Evolutionary conservation across 148 eudicot genomes (phyloP).

Genomic region (Dysphania ambrosioides): DNA sequence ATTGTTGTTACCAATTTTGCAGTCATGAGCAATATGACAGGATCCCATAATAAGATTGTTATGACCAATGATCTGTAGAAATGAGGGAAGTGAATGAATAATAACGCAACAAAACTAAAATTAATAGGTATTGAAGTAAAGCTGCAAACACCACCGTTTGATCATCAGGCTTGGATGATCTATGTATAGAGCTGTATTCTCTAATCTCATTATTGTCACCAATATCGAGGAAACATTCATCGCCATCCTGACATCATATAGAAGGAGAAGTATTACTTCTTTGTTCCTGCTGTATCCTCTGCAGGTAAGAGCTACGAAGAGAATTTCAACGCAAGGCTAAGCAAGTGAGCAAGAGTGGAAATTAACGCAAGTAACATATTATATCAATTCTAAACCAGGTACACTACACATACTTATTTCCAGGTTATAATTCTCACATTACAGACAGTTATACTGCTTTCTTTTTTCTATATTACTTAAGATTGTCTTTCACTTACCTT

Average conservation of each 20-base stretch:
- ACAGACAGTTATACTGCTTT: neutral
- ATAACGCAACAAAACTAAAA: neutral
- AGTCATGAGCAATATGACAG: slow-evolving; percentile 95
- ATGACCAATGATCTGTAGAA: slow-evolving; percentile 69
- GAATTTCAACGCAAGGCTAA: neutral
- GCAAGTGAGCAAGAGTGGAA: neutral
- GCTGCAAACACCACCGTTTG: slow-evolving; percentile 52
- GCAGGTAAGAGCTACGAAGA: slow-evolving; percentile 6
- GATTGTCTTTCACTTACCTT: neutral
- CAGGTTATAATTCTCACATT: neutral
- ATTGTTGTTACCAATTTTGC: slow-evolving; percentile 82
- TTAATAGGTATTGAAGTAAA: neutral
- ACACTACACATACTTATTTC: neutral
- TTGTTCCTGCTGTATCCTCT: neutral
- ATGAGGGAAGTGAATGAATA: slow-evolving; percentile 8
- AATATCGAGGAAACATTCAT: slow-evolving; percentile 76
- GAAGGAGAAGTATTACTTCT: neutral
- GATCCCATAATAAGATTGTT: slow-evolving; percentile 92
- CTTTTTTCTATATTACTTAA: neutral
- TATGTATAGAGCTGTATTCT: slow-evolving; percentile 80
- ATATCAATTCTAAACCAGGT: neutral
- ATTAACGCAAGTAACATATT: neutral
- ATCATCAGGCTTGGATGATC: slow-evolving; percentile 73
- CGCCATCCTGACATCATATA: slow-evolving; percentile 54
- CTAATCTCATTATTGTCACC: slow-evolving; percentile 95